Evolutionary conservation across 495 filamentous ascomycete genomes (phyloP), one percentile per base, ranked within the genome.

Genomic region (Glonium stellatum): DNA sequence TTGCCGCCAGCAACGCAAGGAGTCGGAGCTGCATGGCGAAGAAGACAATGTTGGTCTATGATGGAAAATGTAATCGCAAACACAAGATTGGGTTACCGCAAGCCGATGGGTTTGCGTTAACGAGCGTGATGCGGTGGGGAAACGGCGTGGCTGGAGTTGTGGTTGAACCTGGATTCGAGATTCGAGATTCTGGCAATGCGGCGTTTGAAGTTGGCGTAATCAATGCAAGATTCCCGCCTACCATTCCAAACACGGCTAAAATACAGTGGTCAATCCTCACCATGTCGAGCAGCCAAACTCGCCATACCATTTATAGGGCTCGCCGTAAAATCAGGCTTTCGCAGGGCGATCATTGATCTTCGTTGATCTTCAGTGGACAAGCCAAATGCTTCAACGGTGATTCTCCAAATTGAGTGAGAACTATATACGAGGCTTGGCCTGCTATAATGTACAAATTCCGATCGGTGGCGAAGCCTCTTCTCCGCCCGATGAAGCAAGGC

Each of bases 1-100:
- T 61, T 23, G 74, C 60, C n/a, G 75, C 57, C 35, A 84, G 66
- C 19, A 79, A 65, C 55, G 72, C 57, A 55, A 78, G 65, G 54
- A 72, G 61, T 59, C 62, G 63, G 37, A 69, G 42, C 54, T 76
- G 55, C 73, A 76, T 75, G 35, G 48, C 31, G 48, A 15, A 23
- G 19, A 18, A 44, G 3, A 31, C 27, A 6, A 31, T 31, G 3
- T 31, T 44, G 39, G 12, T 44, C 18, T 44, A 11, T 18, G 10
- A 44, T 4, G 15, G 39, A 4, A 44, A 11, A 31, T 31, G 27
- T 6, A 31, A 31, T 31, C 2, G 3, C 27, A 31, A 31, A 6
- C 27, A 31, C 27, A 6, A 2, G 27, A 6, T 31, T 31, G 3
- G 27, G 6, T 31, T 31, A 31, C 6, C 6, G 27, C 6, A 6